Evolutionary conservation across 2,329 filamentous ascomycete genomes (phyloP).

Genomic region (Nemania bipapillata): DNA sequence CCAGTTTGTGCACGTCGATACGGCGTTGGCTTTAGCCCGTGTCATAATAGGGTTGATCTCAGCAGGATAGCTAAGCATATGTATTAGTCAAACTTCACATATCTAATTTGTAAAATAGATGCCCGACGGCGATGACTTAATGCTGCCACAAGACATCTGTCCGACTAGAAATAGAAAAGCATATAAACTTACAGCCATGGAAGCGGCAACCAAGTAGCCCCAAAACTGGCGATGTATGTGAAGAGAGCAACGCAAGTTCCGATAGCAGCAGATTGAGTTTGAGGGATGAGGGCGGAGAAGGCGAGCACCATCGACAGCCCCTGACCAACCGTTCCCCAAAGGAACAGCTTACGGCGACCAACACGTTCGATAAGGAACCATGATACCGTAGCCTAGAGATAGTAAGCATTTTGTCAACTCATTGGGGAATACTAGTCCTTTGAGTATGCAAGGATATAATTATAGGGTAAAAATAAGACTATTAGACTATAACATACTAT

Average conservation of each 20-base stretch:
- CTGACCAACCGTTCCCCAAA: slow-evolving; percentile 60
- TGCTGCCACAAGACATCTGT: not conserved
- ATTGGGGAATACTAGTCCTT: not conserved
- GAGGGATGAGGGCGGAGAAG: slow-evolving; percentile 74
- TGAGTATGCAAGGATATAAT: not conserved
- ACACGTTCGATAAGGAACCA: slow-evolving; percentile 63
- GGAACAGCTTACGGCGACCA: slow-evolving; percentile 60
- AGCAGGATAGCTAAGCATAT: slow-evolving; percentile 57
- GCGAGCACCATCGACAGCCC: slow-evolving; percentile 68
- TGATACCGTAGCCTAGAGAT: slow-evolving; percentile 59
- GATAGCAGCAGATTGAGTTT: slow-evolving; percentile 68
- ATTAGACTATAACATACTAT: slow-evolving; percentile 28
- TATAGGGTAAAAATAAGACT: not conserved
- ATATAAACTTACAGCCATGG: slow-evolving; percentile 61
- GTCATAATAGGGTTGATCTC: slow-evolving; percentile 65
- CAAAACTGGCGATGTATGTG: slow-evolving; percentile 75
- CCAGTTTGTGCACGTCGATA: slow-evolving; percentile 66
- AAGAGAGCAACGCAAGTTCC: slow-evolving; percentile 75
- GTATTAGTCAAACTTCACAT: slow-evolving; percentile 9
- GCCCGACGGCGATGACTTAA: not conserved
- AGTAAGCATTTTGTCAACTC: slow-evolving; percentile 12
- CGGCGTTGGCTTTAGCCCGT: slow-evolving; percentile 56
- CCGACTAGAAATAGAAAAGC: not conserved
- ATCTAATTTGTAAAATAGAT: not conserved
- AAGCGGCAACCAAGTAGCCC: slow-evolving; percentile 71